Base-by-base conservation (phyloP, 169 alveolate genomes). In the Theileria luwenshuni region DNA sequence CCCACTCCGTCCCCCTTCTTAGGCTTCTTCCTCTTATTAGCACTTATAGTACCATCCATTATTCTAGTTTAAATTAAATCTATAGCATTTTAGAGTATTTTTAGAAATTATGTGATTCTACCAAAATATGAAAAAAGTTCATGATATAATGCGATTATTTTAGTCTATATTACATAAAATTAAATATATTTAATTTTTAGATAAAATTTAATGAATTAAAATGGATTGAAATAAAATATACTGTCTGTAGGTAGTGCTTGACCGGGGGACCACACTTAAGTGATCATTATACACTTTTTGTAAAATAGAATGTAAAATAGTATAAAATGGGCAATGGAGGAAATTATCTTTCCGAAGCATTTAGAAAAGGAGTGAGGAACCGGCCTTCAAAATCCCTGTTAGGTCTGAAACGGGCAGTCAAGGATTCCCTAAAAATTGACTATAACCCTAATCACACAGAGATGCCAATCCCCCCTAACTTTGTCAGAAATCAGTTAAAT, bases 1-100 rank as follows among this genome's bases (percentile, higher is more conserved):
- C 86, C 86, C 41, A 72, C 48, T 28, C 86, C 85, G 6, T 72
- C 91, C 19, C 76, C 81, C 19, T 49, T 48, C 32, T 56, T 63
- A 15, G 13, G 64, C 38, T 84, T 84, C 51, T 77, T 85, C 69
- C 62, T 77, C 8, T 56, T 74, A 21, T 23, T 32, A 7, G 10
- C 10, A 17, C 60, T 38, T 47, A 69, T 59, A 27, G 47, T 63
- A 10, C 68, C 80, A 21, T 81, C 80, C 64, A 67, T 74, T 23
- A 74, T 33, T 27, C 62, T 74, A 28, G 64, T 74, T 17, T 80
- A 64, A 38, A 7, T 38, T 61, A 71, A 68, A 32, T 67, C 70
- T 6, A 38, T 38, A 1, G 23, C 28, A 2, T 25, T 1, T 38
- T 28, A 15, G 12, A n/a, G 10, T 6, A 51, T 25, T 51, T 7